Percentiles rank a stretch among this genome's conserved stretches.
phyloP scores from a whole-genome alignment of 805 yeast species.

The Ogataea parapolymorpha region DNA sequence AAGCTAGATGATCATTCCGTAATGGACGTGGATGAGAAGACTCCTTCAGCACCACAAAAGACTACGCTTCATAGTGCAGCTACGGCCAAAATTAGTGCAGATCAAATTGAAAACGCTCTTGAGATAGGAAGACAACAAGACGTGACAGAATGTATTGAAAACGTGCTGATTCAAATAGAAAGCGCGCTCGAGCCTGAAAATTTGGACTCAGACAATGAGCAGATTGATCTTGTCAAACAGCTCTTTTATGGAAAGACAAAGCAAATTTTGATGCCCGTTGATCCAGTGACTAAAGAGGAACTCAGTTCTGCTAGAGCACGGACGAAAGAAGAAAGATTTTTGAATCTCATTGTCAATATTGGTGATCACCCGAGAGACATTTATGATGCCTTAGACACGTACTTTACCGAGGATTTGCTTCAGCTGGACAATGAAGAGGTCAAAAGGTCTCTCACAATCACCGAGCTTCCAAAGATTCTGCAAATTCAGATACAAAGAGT shows the following conservation, averaged over 20 bases:
- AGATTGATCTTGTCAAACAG: conserved; percentile 72
- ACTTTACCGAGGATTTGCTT: conserved; percentile 71
- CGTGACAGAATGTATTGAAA: conserved; percentile 95
- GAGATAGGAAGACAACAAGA: conserved; percentile 93
- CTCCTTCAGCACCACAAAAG: conserved; percentile 11
- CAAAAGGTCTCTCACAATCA: conserved; percentile 67
- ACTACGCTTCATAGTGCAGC: conserved; percentile 23
- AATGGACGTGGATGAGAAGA: conserved; percentile 1
- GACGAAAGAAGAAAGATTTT: conserved; percentile 67
- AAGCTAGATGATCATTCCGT: neutral
- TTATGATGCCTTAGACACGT: conserved; percentile 86
- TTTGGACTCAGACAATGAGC: conserved; percentile 74
- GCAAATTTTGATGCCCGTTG: conserved; percentile 63
- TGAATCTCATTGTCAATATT: conserved; percentile 78
- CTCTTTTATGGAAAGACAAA: conserved; percentile 84
- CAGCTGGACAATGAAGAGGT: conserved; percentile 70
- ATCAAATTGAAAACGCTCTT: conserved; percentile 69
- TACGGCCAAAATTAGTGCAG: conserved; percentile 44
- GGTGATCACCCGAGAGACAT: conserved; percentile 85
- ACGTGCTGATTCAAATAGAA: conserved; percentile 86
- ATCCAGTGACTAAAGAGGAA: conserved; percentile 28
- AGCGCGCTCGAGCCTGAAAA: conserved; percentile 72
- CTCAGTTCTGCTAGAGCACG: conserved; percentile 34
- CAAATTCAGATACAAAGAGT: conserved; percentile 95
- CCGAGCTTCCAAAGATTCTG: conserved; percentile 71